Conservation (phyloP, 768 basidiomycete genomes). For the Fistulinella prunicolor region DNA sequence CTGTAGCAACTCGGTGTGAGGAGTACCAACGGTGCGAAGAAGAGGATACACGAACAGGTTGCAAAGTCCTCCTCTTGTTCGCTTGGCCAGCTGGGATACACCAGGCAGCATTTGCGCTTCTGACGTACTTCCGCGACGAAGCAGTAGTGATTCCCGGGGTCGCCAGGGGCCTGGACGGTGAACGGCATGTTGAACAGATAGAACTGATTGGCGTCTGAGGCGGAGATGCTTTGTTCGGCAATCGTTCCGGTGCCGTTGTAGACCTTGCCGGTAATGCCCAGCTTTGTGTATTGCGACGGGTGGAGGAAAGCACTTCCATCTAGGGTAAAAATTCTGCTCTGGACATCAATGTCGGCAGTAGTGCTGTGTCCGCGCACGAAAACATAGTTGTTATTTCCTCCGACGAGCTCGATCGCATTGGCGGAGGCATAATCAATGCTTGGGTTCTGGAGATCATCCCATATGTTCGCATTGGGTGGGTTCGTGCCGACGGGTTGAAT, state of each 20-base stretch:
- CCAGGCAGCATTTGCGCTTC: slow-evolving; percentile 4
- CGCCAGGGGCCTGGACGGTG: background rate
- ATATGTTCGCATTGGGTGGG: background rate
- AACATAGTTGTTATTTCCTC: slow-evolving; percentile 6
- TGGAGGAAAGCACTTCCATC: background rate
- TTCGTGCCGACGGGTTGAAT: slow-evolving; percentile 9
- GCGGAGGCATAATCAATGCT: background rate
- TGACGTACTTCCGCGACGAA: slow-evolving; percentile 7
- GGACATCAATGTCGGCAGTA: slow-evolving; percentile 5
- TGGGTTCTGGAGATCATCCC: slow-evolving; percentile 1
- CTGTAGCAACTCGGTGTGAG: background rate
- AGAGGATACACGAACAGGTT: slow-evolving; percentile 1
- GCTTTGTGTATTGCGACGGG: background rate
- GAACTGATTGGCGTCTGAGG: background rate
- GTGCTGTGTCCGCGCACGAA: slow-evolving; percentile 12
- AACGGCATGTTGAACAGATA: slow-evolving; percentile 8
- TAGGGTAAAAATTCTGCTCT: slow-evolving; percentile 1
- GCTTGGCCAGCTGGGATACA: slow-evolving; percentile 4
- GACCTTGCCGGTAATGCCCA: background rate
- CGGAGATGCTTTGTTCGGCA: slow-evolving; percentile 4
- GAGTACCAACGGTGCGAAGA: background rate
- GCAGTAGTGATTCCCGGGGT: slow-evolving; percentile 2
- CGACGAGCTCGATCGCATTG: slow-evolving; percentile 1
- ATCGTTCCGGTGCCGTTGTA: background rate
- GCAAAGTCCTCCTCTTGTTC: background rate